Percentiles rank a stretch among this genome's conserved stretches.
phyloP scores from a whole-genome alignment of 2,329 filamentous ascomycete species.

The Xylaria arbuscula region DNA sequence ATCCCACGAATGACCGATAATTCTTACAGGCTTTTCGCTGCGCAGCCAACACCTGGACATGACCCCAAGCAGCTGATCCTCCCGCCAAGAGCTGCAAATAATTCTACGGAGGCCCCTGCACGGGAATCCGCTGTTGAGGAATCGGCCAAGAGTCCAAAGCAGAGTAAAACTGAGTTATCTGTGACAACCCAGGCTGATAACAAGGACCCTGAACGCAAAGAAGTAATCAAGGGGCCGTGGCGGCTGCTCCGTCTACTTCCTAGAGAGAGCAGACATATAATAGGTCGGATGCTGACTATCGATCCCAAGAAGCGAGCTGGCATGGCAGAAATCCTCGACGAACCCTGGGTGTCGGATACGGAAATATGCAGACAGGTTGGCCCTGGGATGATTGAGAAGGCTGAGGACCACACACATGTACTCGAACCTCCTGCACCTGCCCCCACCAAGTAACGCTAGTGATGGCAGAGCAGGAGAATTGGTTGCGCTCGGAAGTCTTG shows the following conservation, averaged over 20 bases:
- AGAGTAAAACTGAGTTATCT: slow-evolving; percentile 40
- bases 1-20: slow-evolving; percentile 91
- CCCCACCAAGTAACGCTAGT: slow-evolving; percentile 45
- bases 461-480: background rate
- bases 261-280: slow-evolving; percentile 87
- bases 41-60: slow-evolving; percentile 81
- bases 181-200: slow-evolving; percentile 48
- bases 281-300: slow-evolving; percentile 91
- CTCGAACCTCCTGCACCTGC: slow-evolving; percentile 75
- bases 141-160: slow-evolving; percentile 47
- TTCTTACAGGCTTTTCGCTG: slow-evolving; percentile 91
- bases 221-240: slow-evolving; percentile 93
- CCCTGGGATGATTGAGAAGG: slow-evolving; percentile 74
- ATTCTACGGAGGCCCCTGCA: slow-evolving; percentile 54
- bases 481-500: background rate
- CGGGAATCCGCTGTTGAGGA: slow-evolving; percentile 55
- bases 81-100: slow-evolving; percentile 59
- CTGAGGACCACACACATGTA: slow-evolving; percentile 83
- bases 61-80: slow-evolving; percentile 65
- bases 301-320: slow-evolving; percentile 85
- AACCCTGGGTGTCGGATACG: slow-evolving; percentile 89
- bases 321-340: slow-evolving; percentile 85
- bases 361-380: slow-evolving; percentile 84
- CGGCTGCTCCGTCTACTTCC: slow-evolving; percentile 87
- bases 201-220: slow-evolving; percentile 66